Evolutionary conservation across 352 stramenopile species (phyloP).

Genomic region (Saprolegnia diclina): DNA sequence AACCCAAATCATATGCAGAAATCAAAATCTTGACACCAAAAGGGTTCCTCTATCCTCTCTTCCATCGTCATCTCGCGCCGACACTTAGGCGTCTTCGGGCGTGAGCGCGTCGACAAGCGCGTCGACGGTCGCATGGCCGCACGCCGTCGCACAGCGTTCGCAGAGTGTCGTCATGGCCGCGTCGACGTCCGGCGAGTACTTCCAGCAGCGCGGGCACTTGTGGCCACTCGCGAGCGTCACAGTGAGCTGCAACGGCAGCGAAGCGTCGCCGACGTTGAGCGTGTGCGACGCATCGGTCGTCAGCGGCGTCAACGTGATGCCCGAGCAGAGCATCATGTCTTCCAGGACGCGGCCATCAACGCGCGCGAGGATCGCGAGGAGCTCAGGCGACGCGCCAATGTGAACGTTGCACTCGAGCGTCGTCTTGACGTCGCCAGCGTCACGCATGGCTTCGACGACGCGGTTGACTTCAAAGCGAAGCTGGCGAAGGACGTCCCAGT

Average conservation of each 20-base stretch:
- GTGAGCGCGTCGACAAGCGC: conserved; percentile 5
- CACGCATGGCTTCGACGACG: conserved; percentile 65
- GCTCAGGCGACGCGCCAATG: conserved; percentile 39
- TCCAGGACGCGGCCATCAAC: conserved; percentile 35
- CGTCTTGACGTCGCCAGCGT: conserved; percentile 46
- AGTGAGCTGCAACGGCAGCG: conserved; percentile 44
- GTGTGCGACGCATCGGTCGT: conserved; percentile 36
- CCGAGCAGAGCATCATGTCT: conserved; percentile 69
- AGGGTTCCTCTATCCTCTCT: too few species aligned
- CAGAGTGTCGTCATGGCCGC: conserved; percentile 12
- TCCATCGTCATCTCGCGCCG: too few species aligned
- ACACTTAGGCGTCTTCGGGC: too few species aligned
- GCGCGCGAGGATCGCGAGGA: conserved; percentile 27
- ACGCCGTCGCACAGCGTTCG: conserved; percentile 7
- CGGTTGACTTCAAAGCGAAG: conserved; percentile 82
- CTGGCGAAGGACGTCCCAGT: conserved; percentile 85
- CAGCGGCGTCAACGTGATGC: conserved; percentile 38
- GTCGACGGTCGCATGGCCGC: not conserved
- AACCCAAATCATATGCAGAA: too few species aligned
- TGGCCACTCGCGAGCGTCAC: conserved; percentile 57
- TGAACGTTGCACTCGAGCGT: conserved; percentile 77
- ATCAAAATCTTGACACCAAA: too few species aligned
- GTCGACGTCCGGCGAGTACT: conserved; percentile 41
- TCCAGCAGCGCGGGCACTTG: conserved; percentile 88
- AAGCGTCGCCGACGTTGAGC: conserved; percentile 34